Evolutionary conservation across 345 rosid genomes (phyloP), one percentile per base, ranked within the genome.

Genomic region (Camelina sativa): DNA sequence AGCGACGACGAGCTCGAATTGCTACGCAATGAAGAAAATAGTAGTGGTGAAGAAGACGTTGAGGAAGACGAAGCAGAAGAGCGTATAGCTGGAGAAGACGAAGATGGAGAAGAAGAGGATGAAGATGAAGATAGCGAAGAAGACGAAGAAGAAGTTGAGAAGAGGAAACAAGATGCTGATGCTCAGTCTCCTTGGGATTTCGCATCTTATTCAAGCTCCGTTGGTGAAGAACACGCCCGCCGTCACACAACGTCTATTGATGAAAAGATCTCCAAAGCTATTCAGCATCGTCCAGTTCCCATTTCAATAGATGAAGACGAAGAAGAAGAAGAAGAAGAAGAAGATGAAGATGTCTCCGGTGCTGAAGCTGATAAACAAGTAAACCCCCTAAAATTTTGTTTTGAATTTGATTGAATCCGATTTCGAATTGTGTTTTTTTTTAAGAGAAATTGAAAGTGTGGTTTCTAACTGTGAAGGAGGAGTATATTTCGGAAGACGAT

Each of bases 161-260:
- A 71, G 37, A 64, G 8, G 54, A 74, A 74, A 74, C 71, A 50
- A 40, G 34, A 62, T 44, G 60, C 61, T 16, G 81, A 76, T 54
- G 74, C 72, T 4, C 97, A 90, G 53, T 92, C 99, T 11, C 97
- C 97, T 6, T 92, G 97, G 97, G 97, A 95, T 75, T 92, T 95
- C 61, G 87, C 90, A 53, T 77, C 92, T 11, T 91, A 85, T 69
- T 87, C 96, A 7, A 93, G 88, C 79, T 85, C 97, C 51, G 95
- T 88, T 1, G 88, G 91, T 16, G 97, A 94, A 48, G 98, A 94
- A 78, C 97, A 94, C 80, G 86, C 91, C 11, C 97, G 97, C 16
- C 89, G 96, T 4, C 89, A 88, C 77, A 95, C 97, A 63, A 92
- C 99, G 43, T 95, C 99, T 59, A 41, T 92, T 16, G 99, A 95